These are phyloP conservation scores for Plasmodium sp. DNA, from an alignment of 169 alveolate species.

Conservation along the genomic window DNA sequence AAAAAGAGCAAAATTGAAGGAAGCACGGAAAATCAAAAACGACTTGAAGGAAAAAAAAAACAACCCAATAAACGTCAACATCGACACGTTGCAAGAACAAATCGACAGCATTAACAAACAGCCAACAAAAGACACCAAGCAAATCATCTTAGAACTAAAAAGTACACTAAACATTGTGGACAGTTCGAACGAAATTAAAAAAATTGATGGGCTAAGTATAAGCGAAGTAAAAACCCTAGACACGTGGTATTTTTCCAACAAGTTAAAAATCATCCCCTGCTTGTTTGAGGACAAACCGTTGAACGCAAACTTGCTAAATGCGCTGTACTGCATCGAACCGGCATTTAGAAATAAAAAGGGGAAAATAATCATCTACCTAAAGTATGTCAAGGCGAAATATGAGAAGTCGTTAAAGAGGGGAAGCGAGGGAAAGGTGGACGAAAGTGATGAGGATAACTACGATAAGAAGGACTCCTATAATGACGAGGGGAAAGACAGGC, in stretches of 20 bases:
- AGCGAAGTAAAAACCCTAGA: slow-evolving; percentile 34
- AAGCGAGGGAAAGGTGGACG: background rate
- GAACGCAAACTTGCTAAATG: background rate
- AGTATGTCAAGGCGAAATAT: slow-evolving; percentile 33
- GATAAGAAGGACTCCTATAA: background rate
- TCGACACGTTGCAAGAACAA: background rate
- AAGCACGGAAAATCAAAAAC: background rate
- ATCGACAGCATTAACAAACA: background rate
- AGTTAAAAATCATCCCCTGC: slow-evolving; percentile 57
- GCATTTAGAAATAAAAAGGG: slow-evolving; percentile 36
- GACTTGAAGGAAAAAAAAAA: background rate
- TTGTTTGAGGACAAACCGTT: slow-evolving; percentile 59
- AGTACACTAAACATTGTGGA: slow-evolving; percentile 41
- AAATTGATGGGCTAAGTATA: slow-evolving; percentile 35
- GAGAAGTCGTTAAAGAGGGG: slow-evolving; percentile 18
- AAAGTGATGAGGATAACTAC: background rate
- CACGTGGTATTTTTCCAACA: slow-evolving; percentile 47
- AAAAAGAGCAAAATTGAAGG: background rate
- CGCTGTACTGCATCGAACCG: slow-evolving; percentile 33
- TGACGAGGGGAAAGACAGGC: background rate
- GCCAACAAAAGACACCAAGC: slow-evolving; percentile 26
- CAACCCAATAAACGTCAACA: background rate
- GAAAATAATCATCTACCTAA: slow-evolving; percentile 53
- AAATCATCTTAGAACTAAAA: slow-evolving; percentile 46
- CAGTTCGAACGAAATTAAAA: background rate